Evolutionary conservation across 2,329 filamentous ascomycete species (phyloP), one percentile per base, ranked within the genome.

Genomic region (Ceratocystis papillata): DNA sequence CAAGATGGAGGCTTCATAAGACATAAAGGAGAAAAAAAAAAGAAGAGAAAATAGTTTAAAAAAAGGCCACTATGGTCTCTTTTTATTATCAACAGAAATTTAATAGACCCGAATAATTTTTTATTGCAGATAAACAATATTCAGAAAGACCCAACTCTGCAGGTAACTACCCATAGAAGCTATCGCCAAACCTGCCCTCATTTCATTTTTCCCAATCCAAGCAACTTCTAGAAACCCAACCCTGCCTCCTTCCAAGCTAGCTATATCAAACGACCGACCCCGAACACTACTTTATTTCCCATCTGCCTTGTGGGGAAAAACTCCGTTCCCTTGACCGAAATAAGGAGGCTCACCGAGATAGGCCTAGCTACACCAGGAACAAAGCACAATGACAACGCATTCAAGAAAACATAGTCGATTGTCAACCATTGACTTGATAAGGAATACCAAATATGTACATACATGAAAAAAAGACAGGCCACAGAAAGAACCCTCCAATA

Each of bases 1-100:
- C 60, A 41, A 63, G 10, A 63, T 25, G 22, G 28, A 50, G 37
- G 7, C 45, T 28, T 25, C 33, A 22, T 46, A 57, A 15, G 20
- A 22, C 20, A 53, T 15, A 28, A 53, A 28, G 17, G 3, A 53
- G 17, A 2, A 3, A 5, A 53, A 33, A 53, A 53, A 53, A 50
- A 50, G n/a, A 33, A 10, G 33, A 37, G 10, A 37, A 12, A 41
- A 41, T 5, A 41, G 37, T 33, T 7, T 8, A 53, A 28, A 53
- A 53, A 53, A 15, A 53, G 48, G 48, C 48, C 48, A 53, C 48
- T 10, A 53, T 53, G 20, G 48, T 53, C 48, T 53, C 22, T 53
- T 53, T 12, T 53, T 28, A 53, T 53, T 25, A 22, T 20, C 2
- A 50, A 1, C 48, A 25, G 20, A 50, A 22, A 25, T 20, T n/a